Base-by-base conservation (phyloP, 257 asterid species). In the Avicennia marina region DNA sequence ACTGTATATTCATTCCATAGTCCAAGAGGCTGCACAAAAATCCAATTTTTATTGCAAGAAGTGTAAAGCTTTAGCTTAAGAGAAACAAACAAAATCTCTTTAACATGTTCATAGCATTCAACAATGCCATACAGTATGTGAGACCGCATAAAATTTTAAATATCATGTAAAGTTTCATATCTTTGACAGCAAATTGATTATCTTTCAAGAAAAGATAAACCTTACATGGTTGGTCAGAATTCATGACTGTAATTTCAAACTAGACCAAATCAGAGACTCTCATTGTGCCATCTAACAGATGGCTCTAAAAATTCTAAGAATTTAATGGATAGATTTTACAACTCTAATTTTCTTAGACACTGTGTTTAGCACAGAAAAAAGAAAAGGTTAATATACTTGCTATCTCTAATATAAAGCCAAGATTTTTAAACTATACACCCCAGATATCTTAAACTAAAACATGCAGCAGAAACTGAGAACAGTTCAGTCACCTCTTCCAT, bases 401-500 rank as follows among this genome's bases (percentile, higher is more conserved):
- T 21, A 19, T 44, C 41, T 10, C 24, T 19, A 44, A 36, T 41
- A 70, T 21, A 62, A 20, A 50, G 56, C 46, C 45, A 45, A 58
- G 56, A 47, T 52, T 10, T 48, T 10, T 36, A 44, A 62, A 55
- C 2, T 15, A 50, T 53, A 25, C 64, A 48, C 45, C 33, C 48
- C 9, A 1, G 21, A 51, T 39, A 52, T 53, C 12, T 26, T 50
- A 62, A 54, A 48, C 12, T 44, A 33, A 25, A 45, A 36, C 42
- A 17, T 42, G 64, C 56, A 72, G 29, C 42, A 20, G 29, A 72
- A 36, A 62, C 3, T 38, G n/a, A 48, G 31, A 73, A 47, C 12
- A 42, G 38, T 59, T 53, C 25, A 24, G 18, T 73, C 70, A 93
- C 97, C 98, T 93, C 97, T 78, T 86, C 98, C 98, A 93, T 89